Evolutionary conservation across 306 rosid genomes (phyloP), one percentile per base, ranked within the genome.

Genomic region (Trifolium fragiferum): DNA sequence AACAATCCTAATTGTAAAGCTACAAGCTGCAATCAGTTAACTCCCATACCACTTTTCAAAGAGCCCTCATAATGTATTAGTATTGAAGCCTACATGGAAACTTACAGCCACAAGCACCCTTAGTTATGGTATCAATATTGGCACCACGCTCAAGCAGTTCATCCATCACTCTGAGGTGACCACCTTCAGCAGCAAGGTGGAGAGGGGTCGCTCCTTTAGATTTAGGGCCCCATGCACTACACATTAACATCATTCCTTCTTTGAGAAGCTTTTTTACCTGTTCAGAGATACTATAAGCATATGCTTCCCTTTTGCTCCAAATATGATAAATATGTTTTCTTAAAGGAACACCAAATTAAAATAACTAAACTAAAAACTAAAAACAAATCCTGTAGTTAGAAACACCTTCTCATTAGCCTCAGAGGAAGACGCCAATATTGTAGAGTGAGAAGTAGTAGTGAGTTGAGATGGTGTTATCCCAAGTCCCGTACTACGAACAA

Each of bases 131-230:
- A 86, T 94, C 98, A 79, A 94, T 94, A 66, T 94, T 77, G 38
- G 98, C 98, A 55, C 98, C 97, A 50, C 90, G 97, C 76, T 94
- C 97, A 74, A 94, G 97, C 74, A 94, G 81, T 82, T 81, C 97
- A 78, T 94, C 98, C 98, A 94, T 94, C 62, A 94, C 87, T 47
- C 79, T 84, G 23, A 94, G 83, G 81, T 94, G 98, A 38, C 97
- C 97, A 65, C 98, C 98, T 88, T 91, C 96, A 1, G 97, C 97
- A 62, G 97, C 98, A 57, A 94, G 97, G 84, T 91, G 98, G 64
- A 94, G 95, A 65, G 98, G 95, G 82, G 98, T 94, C 78, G 87
- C 80, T 41, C 97, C 98, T 84, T 91, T 81, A 2, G 89, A 88
- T 86, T 94, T 94, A 73, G 89, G 97, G 84, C 97, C 97, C 90